Evolutionary conservation across 2,329 filamentous ascomycete species (phyloP).

Genomic region (Berkeleyomyces basicola): DNA sequence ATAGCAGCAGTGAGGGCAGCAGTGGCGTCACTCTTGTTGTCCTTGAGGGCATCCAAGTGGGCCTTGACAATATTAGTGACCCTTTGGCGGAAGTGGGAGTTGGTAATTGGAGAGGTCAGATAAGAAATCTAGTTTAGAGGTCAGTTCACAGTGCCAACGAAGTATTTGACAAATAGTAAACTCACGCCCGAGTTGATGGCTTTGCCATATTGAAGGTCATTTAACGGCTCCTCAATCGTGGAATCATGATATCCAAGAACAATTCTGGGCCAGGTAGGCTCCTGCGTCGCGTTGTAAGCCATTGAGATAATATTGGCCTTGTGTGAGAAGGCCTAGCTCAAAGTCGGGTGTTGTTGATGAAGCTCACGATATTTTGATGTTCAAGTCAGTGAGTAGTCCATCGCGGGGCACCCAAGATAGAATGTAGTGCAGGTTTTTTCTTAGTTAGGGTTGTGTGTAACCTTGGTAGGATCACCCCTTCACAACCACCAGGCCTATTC

Average conservation of each 20-base stretch:
- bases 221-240: conserved; percentile 40
- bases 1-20: conserved; percentile 29
- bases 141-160: conserved; percentile 9
- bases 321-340: neutral
- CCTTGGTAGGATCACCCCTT: neutral
- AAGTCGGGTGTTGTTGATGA: neutral
- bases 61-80: conserved; percentile 45
- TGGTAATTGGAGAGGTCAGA: conserved; percentile 64
- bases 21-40: conserved; percentile 22
- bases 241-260: conserved; percentile 54
- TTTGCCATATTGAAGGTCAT: conserved; percentile 46
- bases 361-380: neutral
- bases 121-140: conserved; percentile 49
- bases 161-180: conserved; percentile 13
- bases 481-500: too few relatives aligned
- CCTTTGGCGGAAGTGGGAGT: conserved; percentile 50
- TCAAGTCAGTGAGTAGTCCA: neutral
- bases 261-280: conserved; percentile 3
- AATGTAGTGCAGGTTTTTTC: neutral
- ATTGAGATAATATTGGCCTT: neutral
- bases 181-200: conserved; percentile 54
- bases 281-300: conserved; percentile 4
- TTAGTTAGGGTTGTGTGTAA: conserved; percentile 1
- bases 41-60: conserved; percentile 33
- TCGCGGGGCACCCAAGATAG: neutral